Conservation (phyloP, 2,329 filamentous ascomycete species). For the Apiospora koreana region DNA sequence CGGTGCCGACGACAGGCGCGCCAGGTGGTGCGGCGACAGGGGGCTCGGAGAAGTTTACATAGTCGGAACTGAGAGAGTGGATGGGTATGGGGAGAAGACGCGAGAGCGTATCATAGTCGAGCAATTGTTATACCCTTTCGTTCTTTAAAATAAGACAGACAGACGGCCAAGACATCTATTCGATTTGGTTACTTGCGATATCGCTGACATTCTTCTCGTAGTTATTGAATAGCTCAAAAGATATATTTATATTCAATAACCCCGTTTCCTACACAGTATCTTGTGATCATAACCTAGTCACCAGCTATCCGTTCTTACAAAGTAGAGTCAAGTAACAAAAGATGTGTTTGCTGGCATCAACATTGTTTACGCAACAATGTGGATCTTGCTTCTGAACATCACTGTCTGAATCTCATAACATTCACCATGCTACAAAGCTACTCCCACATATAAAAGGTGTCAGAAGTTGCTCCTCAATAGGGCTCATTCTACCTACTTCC, state of each 20-base stretch:
- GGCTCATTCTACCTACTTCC: neutral
- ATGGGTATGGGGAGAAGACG: neutral
- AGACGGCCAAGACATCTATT: neutral
- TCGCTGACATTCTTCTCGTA: neutral
- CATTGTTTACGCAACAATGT: neutral
- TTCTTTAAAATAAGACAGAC: neutral
- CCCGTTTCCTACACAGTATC: no score
- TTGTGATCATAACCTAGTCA: no score
- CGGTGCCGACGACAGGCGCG: neutral
- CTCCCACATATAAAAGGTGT: neutral
- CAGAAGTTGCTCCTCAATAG: neutral
- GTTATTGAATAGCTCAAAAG: neutral
- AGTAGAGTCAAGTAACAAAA: neutral
- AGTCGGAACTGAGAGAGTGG: neutral
- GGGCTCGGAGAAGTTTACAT: neutral
- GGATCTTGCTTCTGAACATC: neutral
- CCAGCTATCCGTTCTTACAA: no score
- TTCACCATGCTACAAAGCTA: neutral
- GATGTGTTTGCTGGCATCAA: neutral
- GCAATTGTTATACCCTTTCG: neutral
- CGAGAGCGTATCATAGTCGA: neutral
- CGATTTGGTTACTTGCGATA: neutral
- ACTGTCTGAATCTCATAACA: neutral
- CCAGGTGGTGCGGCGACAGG: neutral
- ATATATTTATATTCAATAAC: no score